Evolutionary conservation across 345 rosid species (phyloP).

Genomic region (Bruguiera sexangula): DNA sequence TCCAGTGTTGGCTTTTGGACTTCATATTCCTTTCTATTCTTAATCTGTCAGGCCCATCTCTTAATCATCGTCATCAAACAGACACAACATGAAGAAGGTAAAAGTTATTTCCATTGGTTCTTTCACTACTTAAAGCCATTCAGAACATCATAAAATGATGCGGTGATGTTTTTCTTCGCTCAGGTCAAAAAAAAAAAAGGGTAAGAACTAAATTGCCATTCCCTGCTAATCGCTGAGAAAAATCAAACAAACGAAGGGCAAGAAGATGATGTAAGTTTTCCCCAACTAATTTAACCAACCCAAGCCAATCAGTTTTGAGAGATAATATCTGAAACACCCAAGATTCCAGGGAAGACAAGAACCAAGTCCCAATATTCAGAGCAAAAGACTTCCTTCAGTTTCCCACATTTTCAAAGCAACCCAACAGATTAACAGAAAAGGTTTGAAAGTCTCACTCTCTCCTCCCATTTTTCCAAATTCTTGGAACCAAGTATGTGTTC

Average conservation of each 20-base stretch:
- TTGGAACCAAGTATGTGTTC: conserved; percentile 2
- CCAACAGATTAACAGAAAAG: not conserved
- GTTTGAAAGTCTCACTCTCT: not conserved
- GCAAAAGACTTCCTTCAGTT: not conserved
- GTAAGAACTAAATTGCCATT: not conserved
- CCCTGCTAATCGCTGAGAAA: not conserved
- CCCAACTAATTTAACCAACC: not conserved
- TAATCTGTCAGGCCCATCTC: too few relatives aligned
- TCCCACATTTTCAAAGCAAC: conserved; percentile 2
- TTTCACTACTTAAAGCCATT: too few relatives aligned
- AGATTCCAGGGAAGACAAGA: not conserved
- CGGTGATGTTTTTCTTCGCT: too few relatives aligned
- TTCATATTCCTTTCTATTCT: too few relatives aligned
- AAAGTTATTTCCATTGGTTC: too few relatives aligned
- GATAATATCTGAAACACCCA: not conserved
- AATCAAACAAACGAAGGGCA: not conserved
- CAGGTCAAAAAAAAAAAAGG: too few relatives aligned
- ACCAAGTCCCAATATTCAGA: not conserved
- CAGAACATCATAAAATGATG: too few relatives aligned
- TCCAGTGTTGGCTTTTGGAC: too few relatives aligned
- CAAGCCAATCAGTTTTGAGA: not conserved
- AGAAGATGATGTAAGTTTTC: not conserved
- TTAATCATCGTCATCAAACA: too few relatives aligned
- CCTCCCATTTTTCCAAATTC: conserved; percentile 1
- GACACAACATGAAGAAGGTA: too few relatives aligned